Conservation (phyloP, 371 early-diverging fungal genomes). For the Chytridium lagenaria region DNA sequence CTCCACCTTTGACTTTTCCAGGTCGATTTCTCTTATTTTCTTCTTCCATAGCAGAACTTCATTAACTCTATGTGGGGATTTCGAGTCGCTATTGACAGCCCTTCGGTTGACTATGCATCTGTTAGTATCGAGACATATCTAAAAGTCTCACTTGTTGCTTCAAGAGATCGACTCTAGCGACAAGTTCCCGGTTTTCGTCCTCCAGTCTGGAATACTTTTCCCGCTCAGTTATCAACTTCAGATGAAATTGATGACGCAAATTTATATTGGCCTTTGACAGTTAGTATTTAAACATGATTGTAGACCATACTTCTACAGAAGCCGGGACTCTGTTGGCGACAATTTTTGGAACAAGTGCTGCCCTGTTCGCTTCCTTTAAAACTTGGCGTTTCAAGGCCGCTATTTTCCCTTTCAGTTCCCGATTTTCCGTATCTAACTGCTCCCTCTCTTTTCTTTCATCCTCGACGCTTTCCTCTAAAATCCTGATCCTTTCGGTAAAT, state of each 20-base stretch:
- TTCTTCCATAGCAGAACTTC: slow-evolving; percentile 42
- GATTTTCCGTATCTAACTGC: slow-evolving; percentile 23
- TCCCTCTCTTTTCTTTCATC: slow-evolving; percentile 21
- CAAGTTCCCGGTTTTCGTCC: slow-evolving; percentile 44
- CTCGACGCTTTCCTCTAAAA: slow-evolving; percentile 25
- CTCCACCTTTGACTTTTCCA: slow-evolving; percentile 40
- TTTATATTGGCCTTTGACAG: slow-evolving; percentile 45
- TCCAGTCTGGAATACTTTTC: slow-evolving; percentile 41
- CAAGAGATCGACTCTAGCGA: slow-evolving; percentile 34
- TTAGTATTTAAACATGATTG: slow-evolving; percentile 6
- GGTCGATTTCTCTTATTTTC: slow-evolving; percentile 39
- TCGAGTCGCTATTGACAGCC: not conserved
- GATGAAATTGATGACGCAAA: slow-evolving; percentile 46
- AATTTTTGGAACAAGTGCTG: slow-evolving; percentile 26
- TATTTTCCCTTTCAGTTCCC: slow-evolving; percentile 30
- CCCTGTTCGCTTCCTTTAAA: slow-evolving; percentile 29
- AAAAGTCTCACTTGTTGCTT: slow-evolving; percentile 32
- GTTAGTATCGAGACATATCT: not conserved
- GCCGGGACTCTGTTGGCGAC: slow-evolving; percentile 37
- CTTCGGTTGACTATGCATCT: not conserved
- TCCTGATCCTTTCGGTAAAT: slow-evolving; percentile 5
- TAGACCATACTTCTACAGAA: slow-evolving; percentile 41
- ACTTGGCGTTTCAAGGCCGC: slow-evolving; percentile 34
- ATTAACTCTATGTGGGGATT: slow-evolving; percentile 30
- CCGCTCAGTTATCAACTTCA: slow-evolving; percentile 35